A percentile compares a stretch with the other conserved stretches of the same genome.
Evolutionary conservation across 768 basidiomycete species (phyloP).

Genomic region (Serendipita sp.): DNA sequence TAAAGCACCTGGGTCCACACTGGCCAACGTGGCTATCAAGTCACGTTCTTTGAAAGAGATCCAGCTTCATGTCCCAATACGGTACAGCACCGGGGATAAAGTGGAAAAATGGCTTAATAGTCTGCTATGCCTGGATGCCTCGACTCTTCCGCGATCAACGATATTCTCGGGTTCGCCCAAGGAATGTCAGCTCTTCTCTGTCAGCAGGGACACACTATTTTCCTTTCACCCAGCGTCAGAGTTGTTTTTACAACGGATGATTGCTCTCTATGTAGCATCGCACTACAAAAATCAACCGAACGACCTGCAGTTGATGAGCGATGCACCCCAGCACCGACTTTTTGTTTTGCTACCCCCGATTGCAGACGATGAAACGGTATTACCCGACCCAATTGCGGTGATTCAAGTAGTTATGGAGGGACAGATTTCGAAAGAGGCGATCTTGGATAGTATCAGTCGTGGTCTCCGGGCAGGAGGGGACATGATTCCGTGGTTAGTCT

Average conservation of each 20-base stretch:
- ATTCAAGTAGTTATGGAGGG: conserved; percentile 94
- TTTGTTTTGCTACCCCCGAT: conserved; percentile 92
- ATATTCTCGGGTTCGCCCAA: conserved; percentile 76
- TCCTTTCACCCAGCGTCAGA: conserved; percentile 96
- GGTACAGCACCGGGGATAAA: conserved; percentile 72
- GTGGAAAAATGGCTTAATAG: conserved; percentile 90
- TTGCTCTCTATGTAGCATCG: conserved; percentile 91
- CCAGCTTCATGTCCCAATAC: conserved; percentile 88
- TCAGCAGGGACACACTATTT: conserved; percentile 91
- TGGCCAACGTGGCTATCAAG: conserved; percentile 33
- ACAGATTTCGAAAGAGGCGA: conserved; percentile 67
- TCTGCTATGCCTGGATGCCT: conserved; percentile 81
- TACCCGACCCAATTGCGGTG: conserved; percentile 92
- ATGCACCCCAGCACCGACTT: conserved; percentile 92
- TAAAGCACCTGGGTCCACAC: conserved; percentile 30
- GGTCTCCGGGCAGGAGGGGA: conserved; percentile 84
- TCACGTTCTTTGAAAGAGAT: conserved; percentile 77
- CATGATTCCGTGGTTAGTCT: conserved; percentile 93
- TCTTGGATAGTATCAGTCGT: conserved; percentile 71
- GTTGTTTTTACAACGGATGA: conserved; percentile 93
- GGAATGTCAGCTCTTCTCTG: conserved; percentile 93
- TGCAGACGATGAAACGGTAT: conserved; percentile 71
- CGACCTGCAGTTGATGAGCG: conserved; percentile 91
- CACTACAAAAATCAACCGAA: conserved; percentile 99
- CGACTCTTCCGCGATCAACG: conserved; percentile 33